Evolutionary conservation across 345 rosid species (phyloP).

Genomic region (Lepidium didymum): DNA sequence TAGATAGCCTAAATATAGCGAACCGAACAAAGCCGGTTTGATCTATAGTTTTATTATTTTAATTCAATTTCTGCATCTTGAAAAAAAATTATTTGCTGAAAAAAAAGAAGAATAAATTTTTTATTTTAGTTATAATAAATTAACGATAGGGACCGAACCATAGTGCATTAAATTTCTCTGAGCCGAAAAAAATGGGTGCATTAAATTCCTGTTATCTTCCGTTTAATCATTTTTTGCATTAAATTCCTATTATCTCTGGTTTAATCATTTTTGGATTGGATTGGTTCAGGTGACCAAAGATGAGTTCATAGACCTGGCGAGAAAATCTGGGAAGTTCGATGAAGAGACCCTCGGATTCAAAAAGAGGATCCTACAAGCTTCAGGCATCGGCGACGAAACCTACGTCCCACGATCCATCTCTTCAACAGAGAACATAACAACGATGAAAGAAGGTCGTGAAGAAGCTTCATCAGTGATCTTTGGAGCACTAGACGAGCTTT

Average conservation of each 20-base stretch:
- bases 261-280: not conserved
- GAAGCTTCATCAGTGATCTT: conserved; percentile 84
- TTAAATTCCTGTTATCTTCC: too few species aligned
- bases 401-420: conserved; percentile 61
- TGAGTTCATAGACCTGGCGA: conserved; percentile 51
- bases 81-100: too few species aligned
- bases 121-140: too few species aligned
- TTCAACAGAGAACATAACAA: conserved; percentile 44
- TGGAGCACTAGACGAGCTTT: conserved; percentile 83
- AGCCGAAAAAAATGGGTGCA: too few species aligned
- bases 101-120: too few species aligned
- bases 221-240: not conserved
- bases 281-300: conserved; percentile 55
- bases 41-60: not conserved
- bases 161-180: too few species aligned
- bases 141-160: too few species aligned
- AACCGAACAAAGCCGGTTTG: not conserved
- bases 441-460: conserved; percentile 82
- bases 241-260: not conserved
- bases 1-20: not conserved
- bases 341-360: conserved; percentile 58
- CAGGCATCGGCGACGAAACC: conserved; percentile 85
- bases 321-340: conserved; percentile 61
- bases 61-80: not conserved
- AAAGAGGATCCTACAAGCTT: conserved; percentile 53